Evolutionary conservation across 2,329 filamentous ascomycete genomes (phyloP).

Genomic region (Blastomyces percursus): DNA sequence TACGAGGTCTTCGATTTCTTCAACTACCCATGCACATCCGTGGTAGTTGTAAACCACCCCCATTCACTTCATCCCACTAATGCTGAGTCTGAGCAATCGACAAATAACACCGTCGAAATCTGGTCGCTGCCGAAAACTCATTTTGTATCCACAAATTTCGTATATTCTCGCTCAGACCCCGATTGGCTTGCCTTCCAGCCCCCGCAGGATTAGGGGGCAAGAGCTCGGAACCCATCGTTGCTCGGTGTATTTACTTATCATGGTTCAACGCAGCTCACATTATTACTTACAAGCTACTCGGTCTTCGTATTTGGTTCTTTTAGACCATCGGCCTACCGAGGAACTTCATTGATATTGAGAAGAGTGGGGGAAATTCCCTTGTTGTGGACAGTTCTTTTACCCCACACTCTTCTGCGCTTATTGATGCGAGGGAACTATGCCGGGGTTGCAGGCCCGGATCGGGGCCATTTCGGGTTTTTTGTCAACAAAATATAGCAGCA

Average conservation of each 20-base stretch:
- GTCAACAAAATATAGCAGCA: background rate
- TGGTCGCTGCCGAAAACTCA: background rate
- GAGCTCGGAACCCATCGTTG: background rate
- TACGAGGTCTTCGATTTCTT: conserved; percentile 40
- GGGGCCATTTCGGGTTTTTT: background rate
- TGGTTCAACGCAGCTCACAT: background rate
- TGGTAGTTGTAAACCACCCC: background rate
- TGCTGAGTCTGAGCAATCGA: background rate
- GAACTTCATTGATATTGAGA: background rate
- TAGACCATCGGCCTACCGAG: background rate
- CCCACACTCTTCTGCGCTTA: background rate
- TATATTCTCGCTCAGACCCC: background rate
- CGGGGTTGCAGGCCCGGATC: background rate
- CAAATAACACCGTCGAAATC: background rate
- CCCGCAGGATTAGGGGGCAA: conserved; percentile 1
- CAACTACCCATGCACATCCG: conserved; percentile 27
- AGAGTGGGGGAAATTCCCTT: background rate
- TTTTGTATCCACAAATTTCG: conserved; percentile 5
- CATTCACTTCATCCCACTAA: background rate
- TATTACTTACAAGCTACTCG: background rate
- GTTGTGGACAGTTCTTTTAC: background rate
- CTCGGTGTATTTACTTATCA: background rate
- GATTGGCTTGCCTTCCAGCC: conserved; percentile 7
- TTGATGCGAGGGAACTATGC: background rate
- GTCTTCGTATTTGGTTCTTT: background rate